Conservation (phyloP, 1,284 basidiomycete species). For the Cutaneotrichosporon sp. region DNA sequence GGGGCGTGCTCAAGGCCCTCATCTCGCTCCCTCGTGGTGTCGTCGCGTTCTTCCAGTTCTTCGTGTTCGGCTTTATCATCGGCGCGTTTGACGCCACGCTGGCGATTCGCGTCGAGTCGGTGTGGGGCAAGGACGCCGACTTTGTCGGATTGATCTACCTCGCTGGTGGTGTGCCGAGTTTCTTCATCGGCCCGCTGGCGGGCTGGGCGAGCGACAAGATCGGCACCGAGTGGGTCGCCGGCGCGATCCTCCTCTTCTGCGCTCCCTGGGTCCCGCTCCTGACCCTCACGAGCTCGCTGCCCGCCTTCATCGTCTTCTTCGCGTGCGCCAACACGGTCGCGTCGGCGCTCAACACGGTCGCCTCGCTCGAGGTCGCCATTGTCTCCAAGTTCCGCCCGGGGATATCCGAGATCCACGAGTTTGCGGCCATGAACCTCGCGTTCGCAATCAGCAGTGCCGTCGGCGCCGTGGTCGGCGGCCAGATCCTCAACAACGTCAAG, state of each 20-base stretch:
- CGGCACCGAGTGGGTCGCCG: constrained; percentile 64
- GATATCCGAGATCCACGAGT: constrained; percentile 49
- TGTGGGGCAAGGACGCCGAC: constrained; percentile 64
- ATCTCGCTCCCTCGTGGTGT: constrained; percentile 62
- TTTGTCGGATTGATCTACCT: constrained; percentile 72
- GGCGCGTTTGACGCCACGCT: constrained; percentile 54
- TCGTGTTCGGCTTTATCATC: constrained; percentile 61
- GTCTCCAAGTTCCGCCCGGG: constrained; percentile 23
- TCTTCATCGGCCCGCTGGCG: constrained; percentile 62
- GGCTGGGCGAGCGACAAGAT: constrained; percentile 65
- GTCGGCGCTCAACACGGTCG: constrained; percentile 22
- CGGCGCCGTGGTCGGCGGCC: constrained; percentile 45
- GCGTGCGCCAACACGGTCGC: constrained; percentile 56
- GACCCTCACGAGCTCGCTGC: constrained; percentile 59
- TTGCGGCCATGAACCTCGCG: constrained; percentile 48
- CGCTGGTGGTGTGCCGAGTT: constrained; percentile 65
- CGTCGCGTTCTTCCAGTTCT: constrained; percentile 59
- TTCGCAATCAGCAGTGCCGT: constrained; percentile 39
- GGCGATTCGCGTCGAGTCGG: constrained; percentile 64
- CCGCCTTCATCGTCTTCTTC: constrained; percentile 64
- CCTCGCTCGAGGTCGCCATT: constrained; percentile 23
- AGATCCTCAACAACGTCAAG: constrained; percentile 43
- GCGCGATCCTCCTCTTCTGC: constrained; percentile 59
- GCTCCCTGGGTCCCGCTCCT: constrained; percentile 69
- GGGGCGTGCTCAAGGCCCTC: constrained; percentile 58